Evolutionary conservation across 768 basidiomycete species (phyloP).

Genomic region (Suillus variegatus): DNA sequence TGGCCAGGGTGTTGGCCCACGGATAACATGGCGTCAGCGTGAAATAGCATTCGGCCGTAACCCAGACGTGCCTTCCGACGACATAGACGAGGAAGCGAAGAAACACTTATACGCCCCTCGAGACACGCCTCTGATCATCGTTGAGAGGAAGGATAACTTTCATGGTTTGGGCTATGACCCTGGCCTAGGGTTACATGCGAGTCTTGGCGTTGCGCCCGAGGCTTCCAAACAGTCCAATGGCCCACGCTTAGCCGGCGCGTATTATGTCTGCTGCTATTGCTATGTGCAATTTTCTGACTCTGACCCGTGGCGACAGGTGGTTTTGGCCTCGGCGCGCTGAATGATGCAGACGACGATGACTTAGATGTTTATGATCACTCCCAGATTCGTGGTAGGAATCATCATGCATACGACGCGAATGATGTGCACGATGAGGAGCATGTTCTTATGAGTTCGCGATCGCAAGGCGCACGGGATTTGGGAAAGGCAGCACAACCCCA

Average conservation of each 20-base stretch:
- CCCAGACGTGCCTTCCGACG: slow-evolving; percentile 38
- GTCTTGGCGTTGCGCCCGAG: slow-evolving; percentile 42
- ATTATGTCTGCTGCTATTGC: neutral
- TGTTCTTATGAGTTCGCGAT: slow-evolving; percentile 40
- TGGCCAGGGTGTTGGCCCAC: slow-evolving; percentile 92
- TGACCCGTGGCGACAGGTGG: slow-evolving; percentile 53
- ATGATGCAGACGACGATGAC: slow-evolving; percentile 95
- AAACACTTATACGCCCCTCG: slow-evolving; percentile 87
- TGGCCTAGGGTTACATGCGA: slow-evolving; percentile 61
- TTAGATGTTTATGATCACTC: slow-evolving; percentile 74
- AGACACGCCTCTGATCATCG: slow-evolving; percentile 66
- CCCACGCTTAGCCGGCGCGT: slow-evolving; percentile 59
- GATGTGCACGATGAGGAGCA: slow-evolving; percentile 68
- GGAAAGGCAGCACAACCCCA: slow-evolving; percentile 7
- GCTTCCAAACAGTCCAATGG: slow-evolving; percentile 33
- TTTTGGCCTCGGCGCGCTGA: slow-evolving; percentile 86
- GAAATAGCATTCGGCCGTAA: slow-evolving; percentile 66
- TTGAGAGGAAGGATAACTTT: slow-evolving; percentile 69
- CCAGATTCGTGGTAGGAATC: slow-evolving; percentile 38
- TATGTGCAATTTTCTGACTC: neutral
- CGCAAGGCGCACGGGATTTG: slow-evolving; percentile 14
- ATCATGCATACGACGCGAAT: slow-evolving; percentile 64
- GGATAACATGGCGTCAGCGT: slow-evolving; percentile 76
- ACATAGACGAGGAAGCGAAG: slow-evolving; percentile 76
- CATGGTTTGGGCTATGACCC: slow-evolving; percentile 85